Conservation (phyloP, 2,329 filamentous ascomycete species). For the Fusarium zealandicum region DNA sequence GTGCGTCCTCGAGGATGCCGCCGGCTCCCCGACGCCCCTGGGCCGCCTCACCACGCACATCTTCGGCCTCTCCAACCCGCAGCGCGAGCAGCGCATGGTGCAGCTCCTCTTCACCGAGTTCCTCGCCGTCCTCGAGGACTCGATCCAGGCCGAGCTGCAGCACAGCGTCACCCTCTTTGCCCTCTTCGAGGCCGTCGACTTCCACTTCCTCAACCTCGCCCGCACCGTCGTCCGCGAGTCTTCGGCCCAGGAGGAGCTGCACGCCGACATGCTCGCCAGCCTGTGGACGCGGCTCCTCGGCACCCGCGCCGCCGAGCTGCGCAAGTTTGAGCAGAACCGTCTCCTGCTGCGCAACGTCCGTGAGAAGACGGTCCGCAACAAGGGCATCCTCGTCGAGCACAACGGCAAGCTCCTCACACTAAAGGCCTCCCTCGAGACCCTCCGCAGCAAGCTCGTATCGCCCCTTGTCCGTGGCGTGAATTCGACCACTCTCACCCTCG, state of each 20-base stretch:
- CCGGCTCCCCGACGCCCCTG: slow-evolving; percentile 69
- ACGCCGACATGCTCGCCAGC: slow-evolving; percentile 81
- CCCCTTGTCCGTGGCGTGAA: slow-evolving; percentile 78
- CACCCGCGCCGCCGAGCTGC: slow-evolving; percentile 74
- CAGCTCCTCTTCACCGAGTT: slow-evolving; percentile 88
- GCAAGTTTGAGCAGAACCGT: slow-evolving; percentile 92
- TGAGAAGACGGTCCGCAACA: slow-evolving; percentile 84
- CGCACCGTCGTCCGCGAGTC: slow-evolving; percentile 85
- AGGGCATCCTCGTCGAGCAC: slow-evolving; percentile 84
- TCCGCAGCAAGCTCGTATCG: slow-evolving; percentile 82
- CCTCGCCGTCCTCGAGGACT: slow-evolving; percentile 84
- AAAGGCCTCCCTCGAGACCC: slow-evolving; percentile 85
- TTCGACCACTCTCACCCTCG: slow-evolving; percentile 74
- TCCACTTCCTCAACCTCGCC: slow-evolving; percentile 87
- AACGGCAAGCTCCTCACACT: slow-evolving; percentile 83
- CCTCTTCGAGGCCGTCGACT: slow-evolving; percentile 91
- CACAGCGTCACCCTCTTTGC: slow-evolving; percentile 82
- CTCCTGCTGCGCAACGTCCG: slow-evolving; percentile 79
- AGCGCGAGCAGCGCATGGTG: slow-evolving; percentile 80
- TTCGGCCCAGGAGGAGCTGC: slow-evolving; percentile 78
- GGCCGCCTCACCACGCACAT: slow-evolving; percentile 74
- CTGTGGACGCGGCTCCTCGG: slow-evolving; percentile 89
- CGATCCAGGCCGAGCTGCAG: slow-evolving; percentile 83
- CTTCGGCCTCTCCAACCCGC: slow-evolving; percentile 81
- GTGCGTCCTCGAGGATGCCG: slow-evolving; percentile 63